Conservation (phyloP, 768 basidiomycete species). For the Suillus brevipes region DNA sequence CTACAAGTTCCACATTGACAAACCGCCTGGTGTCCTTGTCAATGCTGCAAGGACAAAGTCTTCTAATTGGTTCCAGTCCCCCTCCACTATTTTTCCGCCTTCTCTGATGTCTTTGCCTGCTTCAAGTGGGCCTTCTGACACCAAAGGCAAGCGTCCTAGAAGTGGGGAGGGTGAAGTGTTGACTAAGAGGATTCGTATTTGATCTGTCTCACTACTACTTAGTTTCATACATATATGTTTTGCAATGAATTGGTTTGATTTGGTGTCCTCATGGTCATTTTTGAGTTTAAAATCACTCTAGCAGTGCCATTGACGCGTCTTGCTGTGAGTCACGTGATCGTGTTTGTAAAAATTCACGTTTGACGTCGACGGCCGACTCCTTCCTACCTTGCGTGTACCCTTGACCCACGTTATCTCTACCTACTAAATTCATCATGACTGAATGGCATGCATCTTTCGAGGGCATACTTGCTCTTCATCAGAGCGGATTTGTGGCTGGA, state of each 20-base stretch:
- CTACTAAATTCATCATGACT: neutral
- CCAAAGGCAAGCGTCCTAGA: neutral
- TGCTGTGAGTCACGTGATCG: no score
- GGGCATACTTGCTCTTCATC: neutral
- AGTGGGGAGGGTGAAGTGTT: neutral
- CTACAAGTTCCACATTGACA: neutral
- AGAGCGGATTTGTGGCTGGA: neutral
- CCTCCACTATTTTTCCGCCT: neutral
- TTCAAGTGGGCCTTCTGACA: neutral
- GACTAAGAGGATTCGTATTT: neutral
- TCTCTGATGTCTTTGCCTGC: neutral
- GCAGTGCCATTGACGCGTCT: no score
- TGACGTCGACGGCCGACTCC: neutral
- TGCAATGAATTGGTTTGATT: neutral
- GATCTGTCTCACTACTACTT: neutral
- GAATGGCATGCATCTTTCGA: neutral
- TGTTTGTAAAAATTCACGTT: neutral
- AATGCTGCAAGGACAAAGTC: neutral
- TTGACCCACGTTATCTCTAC: neutral
- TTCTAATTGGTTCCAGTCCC: neutral
- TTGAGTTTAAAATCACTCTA: no score
- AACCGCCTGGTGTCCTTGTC: neutral
- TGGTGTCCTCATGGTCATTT: no score
- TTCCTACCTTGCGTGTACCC: neutral
- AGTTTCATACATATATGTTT: neutral